Evolutionary conservation across 768 basidiomycete species (phyloP), one percentile per base, ranked within the genome.

Genomic region (Trametes maxima): DNA sequence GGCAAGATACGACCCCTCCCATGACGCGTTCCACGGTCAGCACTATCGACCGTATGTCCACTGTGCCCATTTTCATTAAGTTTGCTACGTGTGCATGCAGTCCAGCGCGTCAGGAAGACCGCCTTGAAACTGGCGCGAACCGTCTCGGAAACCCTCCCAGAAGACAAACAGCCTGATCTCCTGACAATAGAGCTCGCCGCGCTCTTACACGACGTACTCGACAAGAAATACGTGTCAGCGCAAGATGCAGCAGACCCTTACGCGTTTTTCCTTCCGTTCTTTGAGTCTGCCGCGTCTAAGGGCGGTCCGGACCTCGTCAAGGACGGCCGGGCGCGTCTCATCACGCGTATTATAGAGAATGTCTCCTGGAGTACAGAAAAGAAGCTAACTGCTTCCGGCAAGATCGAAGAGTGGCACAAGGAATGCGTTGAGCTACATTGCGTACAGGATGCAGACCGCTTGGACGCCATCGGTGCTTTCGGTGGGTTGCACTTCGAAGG

Each of bases 301-400:
- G 74, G 79, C 54, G 80, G 78, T 3, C 58, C 87, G 22, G 84
- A 90, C 68, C 76, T 90, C 28, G 74, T 90, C 45, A 65, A 72
- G 14, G 85, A 89, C 56, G 85, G 86, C 2, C 81, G 88, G 25
- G 88, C 85, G 25, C 75, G 73, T 44, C 65, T 77, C 21, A 79
- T 92, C 48, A 75, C 82, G 24, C 77, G 74, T 65, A 84, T 95
- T 60, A 78, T 95, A 28, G 87, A 92, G 35, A 88, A 87, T 63
- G 87, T 94, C 3, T 93, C 90, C 0, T 95, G 92, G 90, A 87
- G 83, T 44, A 94, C 88, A 2, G 94, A 95, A 73, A 88, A 86
- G 71, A 84, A 79, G 62, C 76, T 90, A 7, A 78, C 82, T 16
- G 79, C 81, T 52, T 70, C 74, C 2, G 86, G 84, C 0, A 61